Evolutionary conservation across 768 basidiomycete genomes (phyloP), one percentile per base, ranked within the genome.

Genomic region (Plicaturopsis crispa): DNA sequence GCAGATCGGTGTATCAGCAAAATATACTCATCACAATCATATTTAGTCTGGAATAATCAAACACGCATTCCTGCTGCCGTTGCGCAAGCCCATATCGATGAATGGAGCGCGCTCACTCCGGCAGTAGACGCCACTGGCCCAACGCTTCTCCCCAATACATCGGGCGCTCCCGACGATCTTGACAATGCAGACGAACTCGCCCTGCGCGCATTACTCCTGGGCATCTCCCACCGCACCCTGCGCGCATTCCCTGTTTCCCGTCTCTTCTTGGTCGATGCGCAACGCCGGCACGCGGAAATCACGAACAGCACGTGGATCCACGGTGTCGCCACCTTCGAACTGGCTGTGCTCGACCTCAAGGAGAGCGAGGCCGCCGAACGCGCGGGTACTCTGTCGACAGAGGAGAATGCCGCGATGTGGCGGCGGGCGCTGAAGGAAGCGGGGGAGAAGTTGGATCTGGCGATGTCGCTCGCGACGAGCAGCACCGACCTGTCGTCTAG

Each of bases 1-100:
- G n/a, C 40, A 23, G 7, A 10, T 14, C 26, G 6, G 21, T 24
- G 21, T 8, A 12, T 41, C 13, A 2, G 10, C 18, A 19, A 12
- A 12, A 14, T n/a, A n/a, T n/a, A n/a, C n/a, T n/a, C n/a, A n/a
- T n/a, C n/a, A n/a, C n/a, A n/a, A n/a, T n/a, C 42, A 24, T 5
- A 16, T 35, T 33, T 39, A 85, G 84, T 88, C 58, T 88, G 86
- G 85, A 89, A 88, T 50, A 79, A 70, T 1, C 80, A 86, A 51
- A 54, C 71, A n/a, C 73, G 82, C 4, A 70, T 84, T 31, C 62
- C 67, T 5, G 58, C 64, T 13, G 55, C 56, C 2, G 66, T 75
- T 10, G 81, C 83, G 0, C 51, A 69, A 43, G 69, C 66, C 0
- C 82, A 85, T 43, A 75, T 88, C 38, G 47, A 59, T n/a, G 70